Evolutionary conservation across 2,329 filamentous ascomycete genomes (phyloP).

Genomic region (Trichocomaceae sp.): DNA sequence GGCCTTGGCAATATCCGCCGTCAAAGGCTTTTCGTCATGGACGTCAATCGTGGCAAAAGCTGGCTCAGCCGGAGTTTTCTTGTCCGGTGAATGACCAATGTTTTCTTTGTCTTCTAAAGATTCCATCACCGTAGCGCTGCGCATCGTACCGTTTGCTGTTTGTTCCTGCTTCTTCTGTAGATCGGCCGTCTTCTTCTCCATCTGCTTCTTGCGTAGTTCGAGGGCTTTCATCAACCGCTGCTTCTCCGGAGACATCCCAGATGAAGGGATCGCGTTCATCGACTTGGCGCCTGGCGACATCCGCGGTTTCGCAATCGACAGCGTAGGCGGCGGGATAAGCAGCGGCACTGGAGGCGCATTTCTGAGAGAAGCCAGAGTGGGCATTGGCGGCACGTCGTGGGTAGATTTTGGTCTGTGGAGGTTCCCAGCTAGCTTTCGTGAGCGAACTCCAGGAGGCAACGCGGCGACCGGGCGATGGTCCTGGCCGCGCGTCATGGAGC

Average conservation of each 20-base stretch:
- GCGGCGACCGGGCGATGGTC: slow-evolving; percentile 67
- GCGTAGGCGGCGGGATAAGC: slow-evolving; percentile 32
- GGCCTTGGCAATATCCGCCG: slow-evolving; percentile 17
- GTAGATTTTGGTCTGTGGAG: slow-evolving; percentile 41
- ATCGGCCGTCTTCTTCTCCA: slow-evolving; percentile 36
- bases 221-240: slow-evolving; percentile 88
- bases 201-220: slow-evolving; percentile 79
- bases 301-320: slow-evolving; percentile 28
- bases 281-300: slow-evolving; percentile 36
- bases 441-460: slow-evolving; percentile 72
- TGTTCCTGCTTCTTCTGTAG: slow-evolving; percentile 22
- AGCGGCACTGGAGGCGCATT: slow-evolving; percentile 34
- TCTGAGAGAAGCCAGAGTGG: slow-evolving; percentile 21
- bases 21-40: slow-evolving; percentile 14
- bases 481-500: slow-evolving; percentile 37
- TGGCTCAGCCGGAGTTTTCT: neutral
- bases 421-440: slow-evolving; percentile 46
- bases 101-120: slow-evolving; percentile 21
- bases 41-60: neutral
- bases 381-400: slow-evolving; percentile 26
- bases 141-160: neutral
- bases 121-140: neutral
- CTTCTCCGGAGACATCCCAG: slow-evolving; percentile 77
- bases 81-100: slow-evolving; percentile 20
- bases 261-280: slow-evolving; percentile 42